These are phyloP conservation scores for Papiliotrema nemorosa DNA, from an alignment of 1,284 basidiomycete genomes.

Conservation along the genomic window DNA sequence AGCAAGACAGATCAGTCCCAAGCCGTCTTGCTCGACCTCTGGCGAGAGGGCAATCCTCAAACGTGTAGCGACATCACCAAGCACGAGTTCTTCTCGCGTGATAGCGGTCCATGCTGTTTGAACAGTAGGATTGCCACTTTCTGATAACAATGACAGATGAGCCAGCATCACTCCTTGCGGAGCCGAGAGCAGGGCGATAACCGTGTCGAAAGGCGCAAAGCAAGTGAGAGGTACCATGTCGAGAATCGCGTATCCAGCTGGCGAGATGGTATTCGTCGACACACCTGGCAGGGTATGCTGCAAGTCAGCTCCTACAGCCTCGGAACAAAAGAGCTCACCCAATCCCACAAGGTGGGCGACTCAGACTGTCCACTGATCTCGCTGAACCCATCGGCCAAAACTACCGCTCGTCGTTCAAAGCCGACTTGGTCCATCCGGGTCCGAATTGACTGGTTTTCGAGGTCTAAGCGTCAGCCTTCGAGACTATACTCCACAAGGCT, in stretches of 20 bases:
- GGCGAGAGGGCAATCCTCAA: too few species aligned
- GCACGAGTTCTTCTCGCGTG: not conserved
- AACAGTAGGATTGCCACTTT: not conserved
- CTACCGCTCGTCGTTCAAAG: slow-evolving; percentile 14
- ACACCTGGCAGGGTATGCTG: too few species aligned
- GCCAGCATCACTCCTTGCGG: not conserved
- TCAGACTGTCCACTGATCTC: slow-evolving; percentile 12
- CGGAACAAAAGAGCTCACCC: too few species aligned
- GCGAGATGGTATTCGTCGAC: too few species aligned
- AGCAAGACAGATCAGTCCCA: too few species aligned
- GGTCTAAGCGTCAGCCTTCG: not conserved
- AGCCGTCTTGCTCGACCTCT: too few species aligned
- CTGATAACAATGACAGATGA: not conserved
- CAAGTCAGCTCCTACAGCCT: too few species aligned
- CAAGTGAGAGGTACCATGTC: not conserved
- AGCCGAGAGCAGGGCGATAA: not conserved
- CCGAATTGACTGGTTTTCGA: not conserved
- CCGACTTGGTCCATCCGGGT: slow-evolving; percentile 9
- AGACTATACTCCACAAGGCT: not conserved
- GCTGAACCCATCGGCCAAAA: slow-evolving; percentile 17
- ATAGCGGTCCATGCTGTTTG: not conserved
- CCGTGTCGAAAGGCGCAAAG: not conserved
- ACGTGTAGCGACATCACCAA: not conserved
- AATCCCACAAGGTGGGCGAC: slow-evolving; percentile 13
- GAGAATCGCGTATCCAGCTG: not conserved